Conservation (phyloP, 441 rosid genomes). For the Croton laevigatus region DNA sequence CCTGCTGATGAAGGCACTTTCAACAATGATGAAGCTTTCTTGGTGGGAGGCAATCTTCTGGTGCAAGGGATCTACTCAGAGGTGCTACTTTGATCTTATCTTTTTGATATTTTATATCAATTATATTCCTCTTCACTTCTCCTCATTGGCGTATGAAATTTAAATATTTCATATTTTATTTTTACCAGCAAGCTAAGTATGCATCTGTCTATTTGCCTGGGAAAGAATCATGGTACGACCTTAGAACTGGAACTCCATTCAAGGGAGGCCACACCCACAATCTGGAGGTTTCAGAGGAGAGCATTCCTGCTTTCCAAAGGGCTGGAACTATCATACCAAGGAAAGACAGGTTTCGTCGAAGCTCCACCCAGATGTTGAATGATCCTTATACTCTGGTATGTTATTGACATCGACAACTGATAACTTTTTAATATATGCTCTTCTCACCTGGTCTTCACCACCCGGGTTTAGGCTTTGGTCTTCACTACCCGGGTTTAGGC, state of each 20-base stretch:
- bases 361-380: constrained; percentile 91
- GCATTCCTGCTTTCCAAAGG: constrained; percentile 94
- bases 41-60: constrained; percentile 88
- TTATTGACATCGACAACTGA: constrained; percentile 12
- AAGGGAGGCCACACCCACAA: constrained; percentile 70
- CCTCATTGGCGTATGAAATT: constrained; percentile 4
- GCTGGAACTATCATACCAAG: constrained; percentile 96
- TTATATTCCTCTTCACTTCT: constrained; percentile 4
- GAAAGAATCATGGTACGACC: constrained; percentile 84
- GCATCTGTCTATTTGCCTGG: constrained; percentile 89
- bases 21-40: constrained; percentile 89
- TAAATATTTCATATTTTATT: constrained; percentile 21
- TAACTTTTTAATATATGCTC: constrained; percentile 1
- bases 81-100: constrained; percentile 40
- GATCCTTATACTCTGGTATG: constrained; percentile 97
- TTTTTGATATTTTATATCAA: constrained; percentile 1
- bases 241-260: constrained; percentile 67
- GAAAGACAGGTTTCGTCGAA: constrained; percentile 85
- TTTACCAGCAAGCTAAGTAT: constrained; percentile 64
- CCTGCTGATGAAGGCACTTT: constrained; percentile 86
- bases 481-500: background rate
- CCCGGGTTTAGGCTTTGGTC: background rate
- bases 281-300: constrained; percentile 75
- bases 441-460: background rate
- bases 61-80: constrained; percentile 92